Evolutionary conservation across 2,329 filamentous ascomycete genomes (phyloP).

Genomic region (Diaporthe citrichinensis): DNA sequence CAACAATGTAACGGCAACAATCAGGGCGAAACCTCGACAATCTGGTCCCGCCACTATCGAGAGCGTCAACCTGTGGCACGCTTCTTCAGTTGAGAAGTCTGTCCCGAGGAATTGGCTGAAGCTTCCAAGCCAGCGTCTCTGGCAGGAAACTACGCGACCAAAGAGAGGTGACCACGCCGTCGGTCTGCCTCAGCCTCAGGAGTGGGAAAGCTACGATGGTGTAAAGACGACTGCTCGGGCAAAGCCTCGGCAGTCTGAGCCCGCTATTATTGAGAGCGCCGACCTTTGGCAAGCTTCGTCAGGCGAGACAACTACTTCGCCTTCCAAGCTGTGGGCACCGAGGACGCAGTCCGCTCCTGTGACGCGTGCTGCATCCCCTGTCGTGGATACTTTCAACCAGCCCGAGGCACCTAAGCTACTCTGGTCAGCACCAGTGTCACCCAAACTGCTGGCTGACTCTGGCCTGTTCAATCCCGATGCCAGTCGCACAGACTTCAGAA

Average conservation of each 20-base stretch:
- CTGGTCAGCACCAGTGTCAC: conserved; percentile 43
- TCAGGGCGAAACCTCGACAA: conserved; percentile 49
- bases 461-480: conserved; percentile 47
- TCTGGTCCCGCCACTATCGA: conserved; percentile 51
- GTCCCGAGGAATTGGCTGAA: conserved; percentile 19
- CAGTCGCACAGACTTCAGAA: conserved; percentile 47
- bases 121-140: conserved; percentile 23
- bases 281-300: conserved; percentile 44
- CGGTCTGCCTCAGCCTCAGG: conserved; percentile 40
- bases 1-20: conserved; percentile 46
- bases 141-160: conserved; percentile 22
- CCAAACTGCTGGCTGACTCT: conserved; percentile 29
- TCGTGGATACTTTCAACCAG: neutral
- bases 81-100: neutral
- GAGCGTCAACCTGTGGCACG: conserved; percentile 55
- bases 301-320: neutral
- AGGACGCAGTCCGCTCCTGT: conserved; percentile 1
- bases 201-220: conserved; percentile 41
- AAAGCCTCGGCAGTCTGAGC: conserved; percentile 40
- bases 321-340: conserved; percentile 35
- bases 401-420: conserved; percentile 2
- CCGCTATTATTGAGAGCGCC: conserved; percentile 38
- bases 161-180: conserved; percentile 37
- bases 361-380: neutral
- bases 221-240: conserved; percentile 36